Base-by-base conservation (phyloP, 257 asterid genomes). In the Fraxinus quadrangulata region DNA sequence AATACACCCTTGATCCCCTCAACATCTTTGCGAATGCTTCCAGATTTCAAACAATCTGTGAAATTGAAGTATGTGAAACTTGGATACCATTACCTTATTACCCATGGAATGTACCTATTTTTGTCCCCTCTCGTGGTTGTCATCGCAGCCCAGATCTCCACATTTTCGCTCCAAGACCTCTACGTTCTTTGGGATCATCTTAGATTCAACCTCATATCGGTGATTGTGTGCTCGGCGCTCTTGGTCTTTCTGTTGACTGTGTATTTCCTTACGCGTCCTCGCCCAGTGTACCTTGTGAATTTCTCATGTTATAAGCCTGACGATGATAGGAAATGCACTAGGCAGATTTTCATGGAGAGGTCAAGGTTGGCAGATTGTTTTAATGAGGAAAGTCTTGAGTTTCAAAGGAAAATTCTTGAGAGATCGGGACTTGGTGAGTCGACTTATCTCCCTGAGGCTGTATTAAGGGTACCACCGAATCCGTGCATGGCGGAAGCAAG, bases 31-130 rank as follows among this genome's bases (percentile, higher is more conserved):
- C 47, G 73, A 72, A 80, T 70, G 56, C 88, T 86, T 78, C 90
- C 88, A 19, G 90, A 86, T 86, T 86, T 86, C 69, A 75, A 86
- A 77, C 80, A 84, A 40, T 86, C 90, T 75, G 72, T 84, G 33
- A 86, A 86, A n/a, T 30, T 84, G 82, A 86, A 86, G 65, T 86
- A 86, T 80, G 90, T 86, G 71, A 86, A 86, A 77, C 88, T 86
- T 40, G 90, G 90, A 17, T 86, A 86, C 45, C 90, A 84, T 67
- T 79, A 81, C 77, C 86, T 86, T 12, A 82, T 84, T 42, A 84
- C 90, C 6, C 90, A 86, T 79, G 90, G 86, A 63, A 86, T 84
- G 88, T 82, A 72, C 82, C 78, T 86, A 11, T 80, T 81, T 70
- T 75, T 86, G 66, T 80, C 88, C 72, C 85, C 90, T 3, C 70